Evolutionary conservation across 2,329 filamentous ascomycete genomes (phyloP).

Genomic region (Aspergillus sp.): DNA sequence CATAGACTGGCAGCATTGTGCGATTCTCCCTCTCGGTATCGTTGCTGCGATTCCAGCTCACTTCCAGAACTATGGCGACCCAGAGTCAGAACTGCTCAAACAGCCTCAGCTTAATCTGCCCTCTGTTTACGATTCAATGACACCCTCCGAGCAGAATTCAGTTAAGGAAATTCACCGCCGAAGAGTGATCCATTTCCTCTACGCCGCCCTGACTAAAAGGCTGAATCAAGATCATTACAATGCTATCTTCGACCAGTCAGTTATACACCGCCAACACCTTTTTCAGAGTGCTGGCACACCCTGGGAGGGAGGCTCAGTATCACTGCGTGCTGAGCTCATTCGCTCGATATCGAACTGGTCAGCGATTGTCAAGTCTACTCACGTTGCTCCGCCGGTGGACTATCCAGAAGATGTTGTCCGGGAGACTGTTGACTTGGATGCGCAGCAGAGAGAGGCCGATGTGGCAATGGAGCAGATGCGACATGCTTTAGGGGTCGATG

Average conservation of each 20-base stretch:
- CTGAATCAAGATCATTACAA: constrained; percentile 23
- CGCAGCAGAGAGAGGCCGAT: constrained; percentile 23
- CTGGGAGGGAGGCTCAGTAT: constrained; percentile 29
- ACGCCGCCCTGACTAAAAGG: constrained; percentile 20
- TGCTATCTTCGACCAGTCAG: constrained; percentile 17
- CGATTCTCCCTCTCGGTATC: constrained; percentile 41
- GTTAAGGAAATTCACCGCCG: constrained; percentile 16
- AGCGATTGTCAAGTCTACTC: neutral
- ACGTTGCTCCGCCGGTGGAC: constrained; percentile 14
- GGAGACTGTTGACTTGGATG: constrained; percentile 17
- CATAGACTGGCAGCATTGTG: constrained; percentile 47
- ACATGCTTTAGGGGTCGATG: constrained; percentile 22
- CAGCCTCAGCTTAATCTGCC: constrained; percentile 15
- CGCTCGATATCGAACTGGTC: constrained; percentile 20
- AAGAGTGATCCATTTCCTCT: constrained; percentile 25
- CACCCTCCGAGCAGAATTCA: constrained; percentile 1
- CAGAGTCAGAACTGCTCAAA: constrained; percentile 20
- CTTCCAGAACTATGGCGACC: constrained; percentile 43
- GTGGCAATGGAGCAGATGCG: constrained; percentile 21
- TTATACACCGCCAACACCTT: constrained; percentile 19
- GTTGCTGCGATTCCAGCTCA: constrained; percentile 40
- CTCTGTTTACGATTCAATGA: constrained; percentile 16
- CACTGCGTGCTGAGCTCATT: constrained; percentile 27
- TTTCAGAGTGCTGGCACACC: constrained; percentile 20
- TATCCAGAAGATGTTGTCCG: constrained; percentile 17